Evolutionary conservation across 2,329 filamentous ascomycete species (phyloP).

Genomic region (Bertia moriformis): DNA sequence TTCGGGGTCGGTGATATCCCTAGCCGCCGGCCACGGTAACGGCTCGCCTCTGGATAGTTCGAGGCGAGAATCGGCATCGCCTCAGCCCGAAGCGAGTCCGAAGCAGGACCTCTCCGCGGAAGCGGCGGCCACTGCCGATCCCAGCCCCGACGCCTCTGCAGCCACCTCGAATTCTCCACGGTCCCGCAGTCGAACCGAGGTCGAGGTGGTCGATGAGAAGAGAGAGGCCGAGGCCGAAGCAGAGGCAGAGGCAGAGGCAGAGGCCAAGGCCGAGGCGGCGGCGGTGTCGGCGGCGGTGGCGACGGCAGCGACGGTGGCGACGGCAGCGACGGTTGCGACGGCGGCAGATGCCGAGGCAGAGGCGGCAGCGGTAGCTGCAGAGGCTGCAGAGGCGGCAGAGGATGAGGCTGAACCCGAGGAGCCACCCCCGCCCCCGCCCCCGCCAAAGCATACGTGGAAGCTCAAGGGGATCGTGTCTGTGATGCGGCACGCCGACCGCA

Average conservation of each 20-base stretch:
- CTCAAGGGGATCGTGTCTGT: slow-evolving; percentile 95
- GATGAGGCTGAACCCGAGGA: slow-evolving; percentile 12
- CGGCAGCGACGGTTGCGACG: too few species aligned
- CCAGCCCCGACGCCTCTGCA: background rate
- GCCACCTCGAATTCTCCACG: background rate
- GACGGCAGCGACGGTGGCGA: too few species aligned
- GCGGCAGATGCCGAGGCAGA: too few species aligned
- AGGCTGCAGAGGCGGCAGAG: background rate
- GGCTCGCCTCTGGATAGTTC: background rate
- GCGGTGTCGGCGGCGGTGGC: background rate
- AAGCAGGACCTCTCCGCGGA: background rate
- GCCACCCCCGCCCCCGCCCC: slow-evolving; percentile 51
- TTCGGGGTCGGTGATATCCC: background rate
- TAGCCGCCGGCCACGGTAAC: background rate
- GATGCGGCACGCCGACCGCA: slow-evolving; percentile 88
- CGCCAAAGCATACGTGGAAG: slow-evolving; percentile 89
- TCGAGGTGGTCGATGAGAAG: too few species aligned
- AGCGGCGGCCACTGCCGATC: background rate
- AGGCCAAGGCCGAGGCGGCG: background rate
- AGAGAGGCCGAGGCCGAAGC: too few species aligned
- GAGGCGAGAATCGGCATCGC: background rate
- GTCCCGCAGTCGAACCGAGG: too few species aligned
- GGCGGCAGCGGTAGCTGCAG: too few species aligned
- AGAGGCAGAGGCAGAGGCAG: too few species aligned
- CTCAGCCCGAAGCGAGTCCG: background rate